These are phyloP conservation scores for Chlamydomonas sphaeroides DNA, from an alignment of 139 green algal genomes.

Conservation along the genomic window DNA sequence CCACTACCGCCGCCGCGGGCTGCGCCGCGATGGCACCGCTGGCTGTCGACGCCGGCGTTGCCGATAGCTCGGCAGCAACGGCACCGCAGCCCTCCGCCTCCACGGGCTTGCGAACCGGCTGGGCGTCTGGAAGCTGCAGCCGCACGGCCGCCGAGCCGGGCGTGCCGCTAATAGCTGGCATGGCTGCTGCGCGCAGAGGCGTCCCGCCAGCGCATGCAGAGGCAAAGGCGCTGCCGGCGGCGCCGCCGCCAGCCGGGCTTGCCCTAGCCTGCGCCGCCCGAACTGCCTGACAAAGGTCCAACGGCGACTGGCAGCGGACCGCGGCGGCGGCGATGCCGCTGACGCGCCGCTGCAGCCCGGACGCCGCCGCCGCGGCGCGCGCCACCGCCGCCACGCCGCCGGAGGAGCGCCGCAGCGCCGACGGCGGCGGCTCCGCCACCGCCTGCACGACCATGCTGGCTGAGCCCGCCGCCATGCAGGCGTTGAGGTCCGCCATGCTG, in stretches of 20 bases:
- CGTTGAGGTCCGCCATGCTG: constrained; percentile 11
- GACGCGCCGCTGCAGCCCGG: too few relatives aligned
- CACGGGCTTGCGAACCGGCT: not conserved
- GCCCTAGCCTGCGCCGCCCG: not conserved
- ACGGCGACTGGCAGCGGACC: not conserved
- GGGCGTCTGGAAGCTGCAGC: constrained; percentile 15
- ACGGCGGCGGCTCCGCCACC: not conserved
- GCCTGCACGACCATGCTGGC: not conserved
- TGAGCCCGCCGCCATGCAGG: not conserved
- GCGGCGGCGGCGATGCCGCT: not conserved
- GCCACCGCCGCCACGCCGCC: too few relatives aligned
- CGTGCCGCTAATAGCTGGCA: not conserved
- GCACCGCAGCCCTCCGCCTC: too few relatives aligned
- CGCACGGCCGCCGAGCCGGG: not conserved
- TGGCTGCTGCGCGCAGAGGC: too few relatives aligned
- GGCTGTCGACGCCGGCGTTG: not conserved
- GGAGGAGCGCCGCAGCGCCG: not conserved
- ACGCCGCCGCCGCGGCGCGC: too few relatives aligned
- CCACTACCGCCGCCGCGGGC: too few relatives aligned
- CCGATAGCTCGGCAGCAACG: not conserved
- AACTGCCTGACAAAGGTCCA: not conserved
- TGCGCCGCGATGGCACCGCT: not conserved
- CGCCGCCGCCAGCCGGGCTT: not conserved
- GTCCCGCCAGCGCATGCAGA: too few relatives aligned
- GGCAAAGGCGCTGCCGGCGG: not conserved